Evolutionary conservation across 2,329 filamentous ascomycete genomes (phyloP).

Genomic region (Ceratocystis alfenasii): DNA sequence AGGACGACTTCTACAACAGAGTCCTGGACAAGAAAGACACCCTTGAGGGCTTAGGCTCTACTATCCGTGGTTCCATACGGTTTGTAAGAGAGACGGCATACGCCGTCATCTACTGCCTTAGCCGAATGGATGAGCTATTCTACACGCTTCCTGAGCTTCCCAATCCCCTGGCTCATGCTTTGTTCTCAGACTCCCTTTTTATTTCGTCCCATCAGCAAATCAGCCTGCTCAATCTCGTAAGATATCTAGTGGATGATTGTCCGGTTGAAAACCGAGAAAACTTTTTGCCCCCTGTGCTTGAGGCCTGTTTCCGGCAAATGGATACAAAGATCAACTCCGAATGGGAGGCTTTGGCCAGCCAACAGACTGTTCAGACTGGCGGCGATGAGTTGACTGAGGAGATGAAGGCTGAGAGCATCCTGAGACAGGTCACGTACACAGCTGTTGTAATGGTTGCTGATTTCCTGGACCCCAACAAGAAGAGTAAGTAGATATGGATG

Average conservation of each 20-base stretch:
- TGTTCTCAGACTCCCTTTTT: conserved; percentile 71
- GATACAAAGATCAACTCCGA: conserved; percentile 77
- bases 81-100: conserved; percentile 90
- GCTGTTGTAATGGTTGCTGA: conserved; percentile 85
- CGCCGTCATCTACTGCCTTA: conserved; percentile 88
- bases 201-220: conserved; percentile 89
- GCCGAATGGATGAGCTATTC: conserved; percentile 72
- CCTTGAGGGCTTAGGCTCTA: conserved; percentile 86
- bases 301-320: conserved; percentile 72
- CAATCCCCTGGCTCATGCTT: conserved; percentile 65
- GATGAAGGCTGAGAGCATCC: conserved; percentile 95
- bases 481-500: conserved; percentile 37
- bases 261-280: conserved; percentile 62
- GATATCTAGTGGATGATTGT: conserved; percentile 84
- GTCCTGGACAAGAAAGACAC: conserved; percentile 82
- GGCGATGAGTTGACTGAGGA: conserved; percentile 79
- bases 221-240: conserved; percentile 77
- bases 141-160: conserved; percentile 83
- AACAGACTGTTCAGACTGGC: conserved; percentile 50
- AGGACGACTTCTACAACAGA: conserved; percentile 90
- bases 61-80: conserved; percentile 75
- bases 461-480: conserved; percentile 64
- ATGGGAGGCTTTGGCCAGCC: conserved; percentile 64
- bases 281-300: conserved; percentile 75
- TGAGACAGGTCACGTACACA: conserved; percentile 83